Conservation (phyloP, 2,329 filamentous ascomycete genomes). For the Cladosporium sphaerospermum region DNA sequence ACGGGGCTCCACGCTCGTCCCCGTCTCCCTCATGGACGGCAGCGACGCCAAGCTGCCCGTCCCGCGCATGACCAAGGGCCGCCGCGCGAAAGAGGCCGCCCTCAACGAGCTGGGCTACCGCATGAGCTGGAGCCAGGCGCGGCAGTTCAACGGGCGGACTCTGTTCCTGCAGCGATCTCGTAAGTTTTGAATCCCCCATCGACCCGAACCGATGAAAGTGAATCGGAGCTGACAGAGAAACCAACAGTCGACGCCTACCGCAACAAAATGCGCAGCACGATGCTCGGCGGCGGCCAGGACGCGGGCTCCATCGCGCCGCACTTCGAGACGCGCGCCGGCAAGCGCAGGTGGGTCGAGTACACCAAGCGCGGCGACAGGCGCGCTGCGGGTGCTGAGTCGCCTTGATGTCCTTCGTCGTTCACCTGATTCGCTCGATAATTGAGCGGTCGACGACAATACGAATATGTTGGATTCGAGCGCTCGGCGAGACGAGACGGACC, state of each 20-base stretch:
- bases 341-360: conserved; percentile 54
- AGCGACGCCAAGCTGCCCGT: conserved; percentile 66
- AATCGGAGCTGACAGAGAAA: not conserved
- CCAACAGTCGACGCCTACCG: conserved; percentile 81
- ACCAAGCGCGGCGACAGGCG: conserved; percentile 30
- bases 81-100: conserved; percentile 75
- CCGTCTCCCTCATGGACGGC: conserved; percentile 55
- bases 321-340: conserved; percentile 83
- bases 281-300: conserved; percentile 72
- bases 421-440: too few relatives aligned
- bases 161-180: conserved; percentile 85
- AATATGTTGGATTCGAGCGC: too few relatives aligned
- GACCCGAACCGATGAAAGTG: too few relatives aligned
- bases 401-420: not conserved
- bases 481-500: too few relatives aligned
- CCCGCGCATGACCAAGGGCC: conserved; percentile 63
- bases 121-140: conserved; percentile 94
- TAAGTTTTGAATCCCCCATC: conserved; percentile 44
- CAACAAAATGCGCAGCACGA: conserved; percentile 79
- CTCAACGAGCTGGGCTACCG: conserved; percentile 90
- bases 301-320: conserved; percentile 69
- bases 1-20: conserved; percentile 43
- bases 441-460: too few relatives aligned
- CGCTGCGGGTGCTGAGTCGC: conserved; percentile 2
- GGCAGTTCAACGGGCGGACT: conserved; percentile 79